A percentile compares a stretch with the other conserved stretches of the same genome.
These are phyloP conservation scores for Pyronema omphalodes DNA, from an alignment of 495 filamentous ascomycete genomes.

Conservation along the genomic window DNA sequence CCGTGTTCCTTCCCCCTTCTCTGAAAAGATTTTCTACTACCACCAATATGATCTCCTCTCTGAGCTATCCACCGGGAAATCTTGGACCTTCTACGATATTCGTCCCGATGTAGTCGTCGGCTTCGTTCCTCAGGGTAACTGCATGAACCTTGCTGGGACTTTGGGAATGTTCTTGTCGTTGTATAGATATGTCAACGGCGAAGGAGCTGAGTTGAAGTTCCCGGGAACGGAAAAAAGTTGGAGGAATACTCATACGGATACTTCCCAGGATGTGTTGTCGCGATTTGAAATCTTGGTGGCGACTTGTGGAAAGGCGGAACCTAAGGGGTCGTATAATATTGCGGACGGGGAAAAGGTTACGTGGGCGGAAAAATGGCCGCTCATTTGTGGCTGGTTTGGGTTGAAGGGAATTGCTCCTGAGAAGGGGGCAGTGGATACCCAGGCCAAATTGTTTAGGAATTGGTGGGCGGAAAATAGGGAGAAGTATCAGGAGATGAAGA, in stretches of 20 bases:
- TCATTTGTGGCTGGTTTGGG: background rate
- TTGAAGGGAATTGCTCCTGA: background rate
- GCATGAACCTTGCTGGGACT: background rate
- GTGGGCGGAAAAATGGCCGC: background rate
- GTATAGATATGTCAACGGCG: background rate
- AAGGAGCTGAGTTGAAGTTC: constrained; percentile 25
- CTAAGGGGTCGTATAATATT: background rate
- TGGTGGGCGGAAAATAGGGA: background rate
- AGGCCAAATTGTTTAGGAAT: background rate
- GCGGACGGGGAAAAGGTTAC: background rate
- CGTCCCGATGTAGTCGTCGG: background rate
- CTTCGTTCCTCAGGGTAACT: background rate
- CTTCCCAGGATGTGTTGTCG: background rate
- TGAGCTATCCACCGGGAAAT: constrained; percentile 25
- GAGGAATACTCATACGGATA: background rate
- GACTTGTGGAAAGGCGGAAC: background rate
- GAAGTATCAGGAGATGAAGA: background rate
- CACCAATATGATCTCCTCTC: constrained; percentile 28
- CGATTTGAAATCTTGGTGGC: background rate
- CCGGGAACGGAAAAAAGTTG: constrained; percentile 16
- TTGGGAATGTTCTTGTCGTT: background rate
- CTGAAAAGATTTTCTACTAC: constrained; percentile 34
- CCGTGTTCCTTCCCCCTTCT: constrained; percentile 29
- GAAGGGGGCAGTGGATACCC: background rate
- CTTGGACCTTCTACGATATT: background rate